Conservation (phyloP, 139 green algal species). For the Auxenochlorella pyrenoidosa region DNA sequence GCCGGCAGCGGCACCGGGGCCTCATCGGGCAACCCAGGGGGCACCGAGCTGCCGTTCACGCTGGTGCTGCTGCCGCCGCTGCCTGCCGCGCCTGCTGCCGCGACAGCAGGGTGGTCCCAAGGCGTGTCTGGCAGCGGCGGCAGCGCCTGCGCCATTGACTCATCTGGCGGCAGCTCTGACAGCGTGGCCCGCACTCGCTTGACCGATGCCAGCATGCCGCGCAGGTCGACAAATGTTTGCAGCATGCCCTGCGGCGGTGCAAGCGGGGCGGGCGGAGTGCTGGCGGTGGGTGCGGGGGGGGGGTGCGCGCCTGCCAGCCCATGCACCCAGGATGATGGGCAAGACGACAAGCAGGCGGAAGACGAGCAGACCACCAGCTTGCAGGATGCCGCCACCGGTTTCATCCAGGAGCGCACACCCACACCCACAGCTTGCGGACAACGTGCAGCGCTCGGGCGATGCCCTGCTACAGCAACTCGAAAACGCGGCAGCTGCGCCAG, state of each 20-base stretch:
- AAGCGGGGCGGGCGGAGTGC: background rate
- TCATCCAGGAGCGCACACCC: no score
- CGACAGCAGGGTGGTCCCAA: background rate
- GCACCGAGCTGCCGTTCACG: background rate
- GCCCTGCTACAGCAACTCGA: no score
- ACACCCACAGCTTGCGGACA: no score
- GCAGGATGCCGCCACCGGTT: no score
- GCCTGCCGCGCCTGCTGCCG: background rate
- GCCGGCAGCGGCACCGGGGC: background rate
- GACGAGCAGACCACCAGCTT: no score
- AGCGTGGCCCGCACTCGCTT: constrained; percentile 65
- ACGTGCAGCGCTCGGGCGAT: no score
- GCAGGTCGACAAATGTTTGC: constrained; percentile 82
- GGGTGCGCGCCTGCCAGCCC: background rate
- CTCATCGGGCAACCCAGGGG: constrained; percentile 1
- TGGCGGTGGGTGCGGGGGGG: background rate
- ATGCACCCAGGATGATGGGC: background rate
- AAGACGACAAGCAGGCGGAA: background rate
- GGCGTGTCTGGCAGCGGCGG: constrained; percentile 56
- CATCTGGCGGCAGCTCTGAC: constrained; percentile 64
- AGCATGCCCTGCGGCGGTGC: constrained; percentile 63
- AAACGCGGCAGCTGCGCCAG: no score
- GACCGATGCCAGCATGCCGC: constrained; percentile 64
- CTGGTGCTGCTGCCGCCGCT: background rate
- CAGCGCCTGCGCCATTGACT: constrained; percentile 82